Percentiles rank a stretch among this genome's conserved stretches.
Evolutionary conservation across 2,329 filamentous ascomycete genomes (phyloP).

Genomic region (Trichophyton benhamiae): DNA sequence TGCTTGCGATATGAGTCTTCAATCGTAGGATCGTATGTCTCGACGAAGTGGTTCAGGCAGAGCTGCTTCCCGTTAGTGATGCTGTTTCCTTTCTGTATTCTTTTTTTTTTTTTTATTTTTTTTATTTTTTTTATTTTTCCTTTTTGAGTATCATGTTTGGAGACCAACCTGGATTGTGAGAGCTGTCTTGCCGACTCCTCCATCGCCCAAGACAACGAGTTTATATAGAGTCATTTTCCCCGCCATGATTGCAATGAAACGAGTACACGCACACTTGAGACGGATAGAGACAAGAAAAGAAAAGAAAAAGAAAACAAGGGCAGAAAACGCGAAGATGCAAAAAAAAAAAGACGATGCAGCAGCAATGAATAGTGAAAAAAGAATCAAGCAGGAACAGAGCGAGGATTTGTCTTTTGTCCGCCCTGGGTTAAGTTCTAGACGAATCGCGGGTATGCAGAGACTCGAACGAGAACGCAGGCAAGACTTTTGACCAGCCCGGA

Average conservation of each 20-base stretch:
- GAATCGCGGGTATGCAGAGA: not conserved
- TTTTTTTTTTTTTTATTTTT: too few species aligned
- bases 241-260: constrained; percentile 48
- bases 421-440: not conserved
- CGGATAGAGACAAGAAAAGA: too few species aligned
- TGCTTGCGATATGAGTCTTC: constrained; percentile 82
- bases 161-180: constrained; percentile 63
- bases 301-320: too few species aligned
- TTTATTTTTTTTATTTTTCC: too few species aligned
- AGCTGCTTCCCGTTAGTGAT: constrained; percentile 42
- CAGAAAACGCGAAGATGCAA: too few species aligned
- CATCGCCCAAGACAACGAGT: constrained; percentile 86
- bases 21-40: constrained; percentile 79
- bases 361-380: not conserved
- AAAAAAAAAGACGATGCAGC: too few species aligned
- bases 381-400: not conserved
- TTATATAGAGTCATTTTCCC: constrained; percentile 90
- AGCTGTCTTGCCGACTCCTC: constrained; percentile 87
- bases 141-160: too few species aligned
- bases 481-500: not conserved
- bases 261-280: not conserved
- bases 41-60: constrained; percentile 94
- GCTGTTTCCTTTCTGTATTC: not conserved
- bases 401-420: not conserved
- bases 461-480: not conserved